These are phyloP conservation scores for Acanthamoeba lenticulata DNA, from an alignment of 208 protist species.

Conservation along the genomic window DNA sequence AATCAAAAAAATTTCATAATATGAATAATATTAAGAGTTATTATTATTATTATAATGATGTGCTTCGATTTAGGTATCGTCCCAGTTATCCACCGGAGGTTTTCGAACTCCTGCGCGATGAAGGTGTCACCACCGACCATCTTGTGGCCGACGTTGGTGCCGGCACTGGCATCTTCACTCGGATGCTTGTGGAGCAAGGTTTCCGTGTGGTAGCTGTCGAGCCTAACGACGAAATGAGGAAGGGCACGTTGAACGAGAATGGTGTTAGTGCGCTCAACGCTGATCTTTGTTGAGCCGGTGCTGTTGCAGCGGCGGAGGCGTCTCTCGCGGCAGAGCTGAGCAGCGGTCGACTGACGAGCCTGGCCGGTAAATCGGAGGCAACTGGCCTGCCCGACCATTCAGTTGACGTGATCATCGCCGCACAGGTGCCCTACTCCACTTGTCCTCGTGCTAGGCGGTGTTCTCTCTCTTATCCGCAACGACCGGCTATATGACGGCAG, in stretches of 20 bases:
- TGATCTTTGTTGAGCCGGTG: not conserved
- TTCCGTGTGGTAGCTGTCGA: constrained; percentile 12
- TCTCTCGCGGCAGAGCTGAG: not conserved
- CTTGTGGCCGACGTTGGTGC: not conserved
- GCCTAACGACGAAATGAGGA: constrained; percentile 1
- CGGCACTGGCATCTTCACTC: constrained; percentile 29
- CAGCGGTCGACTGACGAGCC: not conserved
- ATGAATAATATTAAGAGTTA: too few relatives aligned
- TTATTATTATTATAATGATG: too few relatives aligned
- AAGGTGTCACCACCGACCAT: not conserved
- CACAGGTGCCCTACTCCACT: too few relatives aligned
- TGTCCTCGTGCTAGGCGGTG: too few relatives aligned
- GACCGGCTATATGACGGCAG: too few relatives aligned
- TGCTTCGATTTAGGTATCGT: not conserved
- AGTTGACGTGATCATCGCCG: not conserved
- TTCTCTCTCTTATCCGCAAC: too few relatives aligned
- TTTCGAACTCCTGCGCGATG: not conserved
- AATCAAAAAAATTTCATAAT: too few relatives aligned
- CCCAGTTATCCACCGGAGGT: not conserved
- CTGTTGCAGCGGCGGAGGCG: not conserved
- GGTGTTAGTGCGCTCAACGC: too few relatives aligned
- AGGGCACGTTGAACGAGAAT: not conserved
- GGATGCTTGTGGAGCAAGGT: not conserved
- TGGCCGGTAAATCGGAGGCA: not conserved
- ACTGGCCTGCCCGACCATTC: constrained; percentile 2